A percentile compares a stretch with the other conserved stretches of the same genome.
phyloP scores from a whole-genome alignment of 1,284 basidiomycete species.

The Hemileia vastatrix region DNA sequence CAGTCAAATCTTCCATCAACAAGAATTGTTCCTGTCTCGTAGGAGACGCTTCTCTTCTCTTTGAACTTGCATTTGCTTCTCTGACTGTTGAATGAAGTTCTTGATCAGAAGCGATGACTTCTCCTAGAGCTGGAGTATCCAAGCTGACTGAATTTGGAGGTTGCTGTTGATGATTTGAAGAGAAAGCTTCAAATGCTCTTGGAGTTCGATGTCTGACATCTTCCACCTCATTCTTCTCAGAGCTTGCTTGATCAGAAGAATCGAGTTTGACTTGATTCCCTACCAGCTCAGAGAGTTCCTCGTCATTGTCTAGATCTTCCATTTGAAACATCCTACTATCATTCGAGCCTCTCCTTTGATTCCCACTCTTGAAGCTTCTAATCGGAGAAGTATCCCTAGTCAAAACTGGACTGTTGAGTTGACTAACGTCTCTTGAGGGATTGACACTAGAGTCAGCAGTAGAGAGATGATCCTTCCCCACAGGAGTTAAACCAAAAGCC shows the following conservation, averaged over 20 bases:
- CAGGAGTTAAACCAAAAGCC: conserved; percentile 16
- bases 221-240: neutral
- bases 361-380: neutral
- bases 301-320: conserved; percentile 15
- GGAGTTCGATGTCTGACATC: neutral
- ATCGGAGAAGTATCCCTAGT: neutral
- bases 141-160: neutral
- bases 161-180: neutral
- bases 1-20: conserved; percentile 95
- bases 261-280: neutral
- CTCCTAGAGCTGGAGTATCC: no score
- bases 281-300: neutral
- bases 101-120: neutral
- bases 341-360: neutral
- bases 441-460: no score
- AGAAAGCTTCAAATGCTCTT: neutral
- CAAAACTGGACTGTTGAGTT: no score
- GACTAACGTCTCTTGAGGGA: no score
- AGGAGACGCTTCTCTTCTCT: conserved; percentile 43
- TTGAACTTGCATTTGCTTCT: conserved; percentile 28
- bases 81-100: conserved; percentile 5
- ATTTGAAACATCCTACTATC: conserved; percentile 15
- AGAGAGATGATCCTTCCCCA: no score
- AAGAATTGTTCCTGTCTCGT: conserved; percentile 97
- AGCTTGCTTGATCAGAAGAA: neutral